Percentiles rank a stretch among this genome's conserved stretches.
Evolutionary conservation across 2,329 filamentous ascomycete species (phyloP).

Genomic region (Paradendryphiella salina): DNA sequence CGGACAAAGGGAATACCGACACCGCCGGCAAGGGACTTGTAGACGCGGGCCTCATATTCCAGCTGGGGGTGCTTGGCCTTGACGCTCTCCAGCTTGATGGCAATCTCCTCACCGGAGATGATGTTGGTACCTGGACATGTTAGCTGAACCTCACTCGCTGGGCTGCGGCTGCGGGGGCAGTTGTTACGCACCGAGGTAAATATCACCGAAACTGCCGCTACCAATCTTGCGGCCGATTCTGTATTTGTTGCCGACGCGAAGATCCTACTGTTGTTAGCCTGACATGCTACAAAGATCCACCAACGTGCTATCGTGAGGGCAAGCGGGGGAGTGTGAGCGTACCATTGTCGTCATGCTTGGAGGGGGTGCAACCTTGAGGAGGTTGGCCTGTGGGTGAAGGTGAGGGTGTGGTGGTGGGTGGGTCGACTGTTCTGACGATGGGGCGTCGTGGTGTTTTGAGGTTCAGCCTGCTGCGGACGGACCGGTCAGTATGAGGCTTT

Average conservation of each 20-base stretch:
- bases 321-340: constrained; percentile 46
- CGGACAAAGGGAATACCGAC: constrained; percentile 98
- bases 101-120: constrained; percentile 98
- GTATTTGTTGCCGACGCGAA: constrained; percentile 99
- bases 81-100: constrained; percentile 99
- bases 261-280: constrained; percentile 67
- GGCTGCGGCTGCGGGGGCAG: neutral
- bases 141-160: constrained; percentile 19
- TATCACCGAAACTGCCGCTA: constrained; percentile 95
- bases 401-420: constrained; percentile 15
- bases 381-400: constrained; percentile 36
- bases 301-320: constrained; percentile 23
- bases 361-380: constrained; percentile 38
- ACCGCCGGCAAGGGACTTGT: constrained; percentile 85
- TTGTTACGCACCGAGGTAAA: constrained; percentile 73
- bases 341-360: constrained; percentile 66
- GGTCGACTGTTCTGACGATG: constrained; percentile 27
- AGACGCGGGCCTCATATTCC: constrained; percentile 97
- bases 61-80: constrained; percentile 99
- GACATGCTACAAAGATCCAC: constrained; percentile 16
- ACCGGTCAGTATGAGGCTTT: constrained; percentile 49
- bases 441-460: constrained; percentile 30
- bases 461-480: constrained; percentile 44
- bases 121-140: constrained; percentile 82
- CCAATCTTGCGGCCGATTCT: constrained; percentile 99